Conservation (phyloP, 257 asterid species). For the Fraxinus pennsylvanica region DNA sequence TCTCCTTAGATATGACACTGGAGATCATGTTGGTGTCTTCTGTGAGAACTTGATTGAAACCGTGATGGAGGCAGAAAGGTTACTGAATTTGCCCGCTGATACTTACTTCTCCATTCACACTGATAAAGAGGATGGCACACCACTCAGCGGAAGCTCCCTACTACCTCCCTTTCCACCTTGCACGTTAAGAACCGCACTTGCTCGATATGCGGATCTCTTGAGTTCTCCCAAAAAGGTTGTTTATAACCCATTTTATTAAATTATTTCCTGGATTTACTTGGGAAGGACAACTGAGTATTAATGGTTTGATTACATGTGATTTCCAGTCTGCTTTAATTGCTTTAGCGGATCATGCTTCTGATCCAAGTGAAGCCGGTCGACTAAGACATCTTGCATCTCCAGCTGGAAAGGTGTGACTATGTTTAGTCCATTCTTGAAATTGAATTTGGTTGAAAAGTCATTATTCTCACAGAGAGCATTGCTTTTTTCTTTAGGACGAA, state of each 20-base stretch:
- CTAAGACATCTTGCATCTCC: constrained; percentile 88
- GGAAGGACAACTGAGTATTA: constrained; percentile 6
- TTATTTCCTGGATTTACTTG: neutral
- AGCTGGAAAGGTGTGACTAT: constrained; percentile 79
- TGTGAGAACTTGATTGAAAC: constrained; percentile 80
- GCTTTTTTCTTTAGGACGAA: constrained; percentile 65
- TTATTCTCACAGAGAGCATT: constrained; percentile 23
- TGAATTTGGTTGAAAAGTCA: neutral
- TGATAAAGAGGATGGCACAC: constrained; percentile 77
- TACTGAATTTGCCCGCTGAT: constrained; percentile 65
- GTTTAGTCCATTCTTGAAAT: constrained; percentile 9
- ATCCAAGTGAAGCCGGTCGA: constrained; percentile 79
- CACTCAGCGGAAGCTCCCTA: constrained; percentile 62
- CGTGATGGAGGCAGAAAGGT: constrained; percentile 88
- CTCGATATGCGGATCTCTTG: constrained; percentile 85
- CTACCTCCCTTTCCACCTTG: constrained; percentile 93
- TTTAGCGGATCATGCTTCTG: constrained; percentile 80
- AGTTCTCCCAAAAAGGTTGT: constrained; percentile 85
- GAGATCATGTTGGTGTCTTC: constrained; percentile 94
- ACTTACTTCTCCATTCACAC: constrained; percentile 80
- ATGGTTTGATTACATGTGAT: constrained; percentile 16
- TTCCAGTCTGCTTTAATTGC: constrained; percentile 79
- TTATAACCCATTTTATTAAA: neutral
- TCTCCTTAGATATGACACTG: constrained; percentile 81
- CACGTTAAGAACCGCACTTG: constrained; percentile 77